Conservation (phyloP, 148 eudicot species). For the Agrostemma githago region DNA sequence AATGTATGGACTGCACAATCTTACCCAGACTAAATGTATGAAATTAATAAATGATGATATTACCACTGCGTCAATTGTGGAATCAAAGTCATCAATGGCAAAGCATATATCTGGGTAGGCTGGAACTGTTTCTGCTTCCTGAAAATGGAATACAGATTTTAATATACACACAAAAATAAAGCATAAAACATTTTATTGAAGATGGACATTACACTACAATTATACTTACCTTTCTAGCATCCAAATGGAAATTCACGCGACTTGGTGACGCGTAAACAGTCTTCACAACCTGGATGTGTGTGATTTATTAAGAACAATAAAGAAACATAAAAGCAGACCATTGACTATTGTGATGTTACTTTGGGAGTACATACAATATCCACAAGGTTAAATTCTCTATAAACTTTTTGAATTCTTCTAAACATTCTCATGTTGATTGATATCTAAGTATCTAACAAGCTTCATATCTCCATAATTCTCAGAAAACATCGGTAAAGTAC, state of each 20-base stretch:
- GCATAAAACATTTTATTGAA: background rate
- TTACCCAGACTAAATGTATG: background rate
- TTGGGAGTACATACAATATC: background rate
- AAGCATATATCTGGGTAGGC: slow-evolving; percentile 99
- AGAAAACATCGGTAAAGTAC: background rate
- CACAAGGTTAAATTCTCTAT: background rate
- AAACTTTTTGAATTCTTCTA: background rate
- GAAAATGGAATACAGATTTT: slow-evolving; percentile 23
- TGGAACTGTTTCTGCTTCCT: slow-evolving; percentile 93
- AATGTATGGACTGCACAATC: background rate
- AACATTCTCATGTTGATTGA: background rate
- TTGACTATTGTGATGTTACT: background rate
- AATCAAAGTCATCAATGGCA: slow-evolving; percentile 98
- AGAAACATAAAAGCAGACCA: background rate
- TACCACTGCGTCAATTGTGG: slow-evolving; percentile 98
- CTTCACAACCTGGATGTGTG: slow-evolving; percentile 65
- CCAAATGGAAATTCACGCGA: slow-evolving; percentile 93
- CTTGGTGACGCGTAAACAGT: slow-evolving; percentile 99
- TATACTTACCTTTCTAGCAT: slow-evolving; percentile 82
- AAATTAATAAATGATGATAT: slow-evolving; percentile 8
- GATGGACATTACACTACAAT: background rate
- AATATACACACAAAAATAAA: slow-evolving; percentile 10
- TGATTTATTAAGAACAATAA: slow-evolving; percentile 1
- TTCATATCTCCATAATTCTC: background rate
- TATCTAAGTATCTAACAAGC: slow-evolving; percentile 4